These are phyloP conservation scores for Solanum piurae DNA, from an alignment of 257 asterid species.

Conservation along the genomic window DNA sequence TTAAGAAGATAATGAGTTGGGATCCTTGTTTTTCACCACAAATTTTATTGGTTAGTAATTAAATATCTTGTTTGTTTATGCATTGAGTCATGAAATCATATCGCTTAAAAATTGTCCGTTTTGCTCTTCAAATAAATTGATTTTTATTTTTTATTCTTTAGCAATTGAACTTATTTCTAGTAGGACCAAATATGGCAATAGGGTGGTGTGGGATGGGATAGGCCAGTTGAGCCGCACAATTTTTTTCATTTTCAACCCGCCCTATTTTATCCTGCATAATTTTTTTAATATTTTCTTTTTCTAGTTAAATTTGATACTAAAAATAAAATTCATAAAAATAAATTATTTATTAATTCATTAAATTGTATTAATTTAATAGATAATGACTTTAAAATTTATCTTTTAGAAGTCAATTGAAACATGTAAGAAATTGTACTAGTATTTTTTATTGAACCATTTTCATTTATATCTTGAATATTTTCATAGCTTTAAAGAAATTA, in stretches of 20 bases:
- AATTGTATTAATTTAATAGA: no score
- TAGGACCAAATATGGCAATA: background rate
- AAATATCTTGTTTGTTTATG: background rate
- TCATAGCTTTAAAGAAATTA: background rate
- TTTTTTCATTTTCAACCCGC: background rate
- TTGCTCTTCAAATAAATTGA: background rate
- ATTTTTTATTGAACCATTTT: no score
- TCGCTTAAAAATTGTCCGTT: no score
- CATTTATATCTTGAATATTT: no score
- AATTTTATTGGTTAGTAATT: background rate
- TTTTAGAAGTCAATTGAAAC: no score
- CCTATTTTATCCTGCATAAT: background rate
- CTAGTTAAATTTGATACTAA: background rate
- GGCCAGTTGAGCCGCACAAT: no score
- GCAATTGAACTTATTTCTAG: background rate
- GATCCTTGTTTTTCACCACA: background rate
- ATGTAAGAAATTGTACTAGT: no score
- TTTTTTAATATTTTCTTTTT: no score
- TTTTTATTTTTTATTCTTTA: background rate
- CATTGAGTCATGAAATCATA: background rate
- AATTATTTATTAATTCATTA: no score
- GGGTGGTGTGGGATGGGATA: background rate
- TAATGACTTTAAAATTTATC: background rate
- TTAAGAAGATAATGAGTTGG: background rate
- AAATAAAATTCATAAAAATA: background rate